Conservation (phyloP, 2,329 filamentous ascomycete genomes). For the Talaromyces marneffei region DNA sequence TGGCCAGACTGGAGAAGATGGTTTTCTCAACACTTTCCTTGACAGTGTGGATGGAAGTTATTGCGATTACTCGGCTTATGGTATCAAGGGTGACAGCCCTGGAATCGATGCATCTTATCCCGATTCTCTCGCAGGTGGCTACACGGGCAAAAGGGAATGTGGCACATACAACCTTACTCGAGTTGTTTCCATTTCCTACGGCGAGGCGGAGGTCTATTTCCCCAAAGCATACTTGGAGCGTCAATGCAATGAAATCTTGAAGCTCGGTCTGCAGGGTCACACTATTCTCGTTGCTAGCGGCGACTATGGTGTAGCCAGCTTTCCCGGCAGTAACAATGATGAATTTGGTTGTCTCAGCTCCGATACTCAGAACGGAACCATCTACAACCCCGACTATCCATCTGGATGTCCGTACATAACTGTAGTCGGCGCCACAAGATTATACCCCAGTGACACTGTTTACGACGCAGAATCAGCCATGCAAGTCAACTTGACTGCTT, state of each 20-base stretch:
- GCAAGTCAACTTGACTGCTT: conserved; percentile 12
- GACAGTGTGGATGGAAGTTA: conserved; percentile 12
- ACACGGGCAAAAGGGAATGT: conserved; percentile 3
- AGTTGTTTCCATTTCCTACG: conserved; percentile 54
- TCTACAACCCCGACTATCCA: conserved; percentile 48
- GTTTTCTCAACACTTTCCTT: conserved; percentile 11
- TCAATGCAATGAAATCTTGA: conserved; percentile 45
- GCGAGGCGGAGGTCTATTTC: conserved; percentile 49
- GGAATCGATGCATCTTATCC: conserved; percentile 7
- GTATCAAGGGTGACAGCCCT: conserved; percentile 5
- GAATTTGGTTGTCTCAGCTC: conserved; percentile 19
- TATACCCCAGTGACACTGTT: conserved; percentile 6
- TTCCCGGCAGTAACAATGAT: conserved; percentile 35
- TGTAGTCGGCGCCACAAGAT: conserved; percentile 36
- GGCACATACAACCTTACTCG: conserved; percentile 42
- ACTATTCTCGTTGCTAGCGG: conserved; percentile 29
- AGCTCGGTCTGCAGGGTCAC: conserved; percentile 40
- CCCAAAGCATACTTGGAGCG: conserved; percentile 50
- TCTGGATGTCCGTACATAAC: conserved; percentile 49
- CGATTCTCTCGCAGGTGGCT: conserved; percentile 1
- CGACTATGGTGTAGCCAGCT: conserved; percentile 25
- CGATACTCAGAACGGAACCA: conserved; percentile 22
- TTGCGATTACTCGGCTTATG: conserved; percentile 7
- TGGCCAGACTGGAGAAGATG: not conserved
- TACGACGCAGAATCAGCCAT: conserved; percentile 10